Evolutionary conservation across 345 rosid species (phyloP).

Genomic region (Ricinus communis): DNA sequence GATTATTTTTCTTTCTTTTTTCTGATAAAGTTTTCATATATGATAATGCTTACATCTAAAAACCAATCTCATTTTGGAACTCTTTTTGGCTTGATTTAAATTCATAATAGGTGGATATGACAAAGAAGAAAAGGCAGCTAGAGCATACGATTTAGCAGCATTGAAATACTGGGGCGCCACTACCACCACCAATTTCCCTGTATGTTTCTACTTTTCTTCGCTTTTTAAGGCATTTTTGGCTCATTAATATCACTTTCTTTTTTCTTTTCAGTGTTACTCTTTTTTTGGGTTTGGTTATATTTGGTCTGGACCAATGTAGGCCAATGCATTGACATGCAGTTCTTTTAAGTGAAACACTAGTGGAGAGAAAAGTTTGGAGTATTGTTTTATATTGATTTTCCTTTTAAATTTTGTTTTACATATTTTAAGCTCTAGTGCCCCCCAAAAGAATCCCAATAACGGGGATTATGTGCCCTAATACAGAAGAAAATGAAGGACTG

Average conservation of each 20-base stretch:
- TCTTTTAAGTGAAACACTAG: not conserved
- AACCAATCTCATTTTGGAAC: too few species aligned
- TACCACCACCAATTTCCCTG: slow-evolving; percentile 34
- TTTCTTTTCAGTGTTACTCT: not conserved
- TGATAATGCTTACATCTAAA: not conserved
- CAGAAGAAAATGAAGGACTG: not conserved
- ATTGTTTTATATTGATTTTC: not conserved
- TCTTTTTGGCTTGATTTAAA: too few species aligned
- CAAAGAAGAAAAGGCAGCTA: slow-evolving; percentile 36
- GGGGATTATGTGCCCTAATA: slow-evolving; percentile 17
- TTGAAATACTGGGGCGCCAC: slow-evolving; percentile 36
- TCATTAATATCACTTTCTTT: not conserved
- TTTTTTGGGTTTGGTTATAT: not conserved
- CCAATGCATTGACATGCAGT: slow-evolving; percentile 19
- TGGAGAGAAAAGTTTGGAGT: slow-evolving; percentile 5
- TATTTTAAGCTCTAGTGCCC: slow-evolving; percentile 17
- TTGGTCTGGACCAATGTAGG: slow-evolving; percentile 11
- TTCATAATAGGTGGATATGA: slow-evolving; percentile 26
- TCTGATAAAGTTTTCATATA: not conserved
- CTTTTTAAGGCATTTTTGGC: slow-evolving; percentile 7
- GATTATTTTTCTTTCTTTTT: not conserved
- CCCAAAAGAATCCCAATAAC: slow-evolving; percentile 11
- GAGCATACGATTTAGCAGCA: slow-evolving; percentile 37
- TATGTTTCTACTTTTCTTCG: slow-evolving; percentile 8
- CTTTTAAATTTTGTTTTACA: too few species aligned